Evolutionary conservation across 306 rosid genomes (phyloP).

Genomic region (Carpinus viminea): DNA sequence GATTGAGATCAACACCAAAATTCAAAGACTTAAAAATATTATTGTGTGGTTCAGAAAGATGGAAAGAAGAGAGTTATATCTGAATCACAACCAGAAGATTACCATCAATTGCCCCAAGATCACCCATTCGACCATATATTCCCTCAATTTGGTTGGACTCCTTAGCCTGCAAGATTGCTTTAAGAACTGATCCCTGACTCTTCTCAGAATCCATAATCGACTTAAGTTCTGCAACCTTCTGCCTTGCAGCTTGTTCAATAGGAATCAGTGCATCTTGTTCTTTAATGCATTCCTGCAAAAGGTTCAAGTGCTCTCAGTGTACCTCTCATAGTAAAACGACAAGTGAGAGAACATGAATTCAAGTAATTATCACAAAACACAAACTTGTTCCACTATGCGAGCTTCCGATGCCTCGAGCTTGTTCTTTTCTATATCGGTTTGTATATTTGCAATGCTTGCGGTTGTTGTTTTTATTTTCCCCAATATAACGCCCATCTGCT

Average conservation of each 20-base stretch:
- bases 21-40: background rate
- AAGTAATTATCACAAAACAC: conserved; percentile 26
- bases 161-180: conserved; percentile 80
- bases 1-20: background rate
- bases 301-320: conserved; percentile 22
- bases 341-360: background rate
- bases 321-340: conserved; percentile 1
- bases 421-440: conserved; percentile 59
- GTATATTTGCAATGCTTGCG: conserved; percentile 49
- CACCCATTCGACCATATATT: conserved; percentile 97
- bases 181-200: conserved; percentile 86
- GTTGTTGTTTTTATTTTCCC: conserved; percentile 57
- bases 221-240: conserved; percentile 91
- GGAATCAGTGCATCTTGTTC: conserved; percentile 83
- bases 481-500: conserved; percentile 61
- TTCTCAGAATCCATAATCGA: conserved; percentile 84
- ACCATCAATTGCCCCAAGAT: conserved; percentile 97
- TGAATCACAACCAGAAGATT: conserved; percentile 19
- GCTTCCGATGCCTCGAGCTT: conserved; percentile 66
- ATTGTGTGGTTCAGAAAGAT: conserved; percentile 4
- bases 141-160: conserved; percentile 74
- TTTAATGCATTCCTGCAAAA: conserved; percentile 61
- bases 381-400: conserved; percentile 71
- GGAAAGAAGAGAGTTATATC: background rate
- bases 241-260: conserved; percentile 92